Base-by-base conservation (phyloP, 108 stramenopile genomes). In the Skeletonema menzelii region DNA sequence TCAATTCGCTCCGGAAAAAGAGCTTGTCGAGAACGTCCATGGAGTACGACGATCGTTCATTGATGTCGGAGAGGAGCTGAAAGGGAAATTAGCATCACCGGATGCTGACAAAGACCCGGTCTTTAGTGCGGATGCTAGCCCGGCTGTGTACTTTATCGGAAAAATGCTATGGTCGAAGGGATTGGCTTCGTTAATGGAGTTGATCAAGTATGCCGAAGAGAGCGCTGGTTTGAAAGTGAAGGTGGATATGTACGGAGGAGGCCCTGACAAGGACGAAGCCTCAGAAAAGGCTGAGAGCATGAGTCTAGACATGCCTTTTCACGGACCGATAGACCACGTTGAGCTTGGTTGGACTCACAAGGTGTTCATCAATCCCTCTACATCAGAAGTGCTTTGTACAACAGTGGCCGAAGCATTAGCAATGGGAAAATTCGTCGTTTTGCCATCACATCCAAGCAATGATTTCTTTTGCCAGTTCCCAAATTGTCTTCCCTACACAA, bases 101-200 rank as follows among this genome's bases (percentile, higher is more conserved):
- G 46, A 32, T 17, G 46, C 27, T 34, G 72, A 60, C 49, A 73
- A 47, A 47, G 72, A 87, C 57, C 84, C 86, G 1, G 71, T 91
- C 2, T 91, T 91, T 76, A 80, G 85, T 34, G 62, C 83, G 0
- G 84, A 86, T 27, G 86, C 88, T 1, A 12, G 26, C 12, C 75
- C 72, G 19, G 69, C 84, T 27, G 90, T 92, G 12, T 97, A 97
- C 67, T 97, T 97, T 71, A 94, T 97, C 64, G 96, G 96, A 17
- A 97, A 97, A 61, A 87, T 94, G 85, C 64, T 95, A 1, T 95
- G 90, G 92, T 89, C 92, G 15, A 97, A 97, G 67, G 96, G 96
- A 19, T 63, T 95, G 63, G 89, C 70, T 0, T 83, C 87, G 27
- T 69, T 97, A 24, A 89, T 93, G 84, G 88, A 93, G n/a, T 73